These are phyloP conservation scores for Aotearoamyces nothofagi DNA, from an alignment of 2,329 filamentous ascomycete genomes.

Conservation along the genomic window DNA sequence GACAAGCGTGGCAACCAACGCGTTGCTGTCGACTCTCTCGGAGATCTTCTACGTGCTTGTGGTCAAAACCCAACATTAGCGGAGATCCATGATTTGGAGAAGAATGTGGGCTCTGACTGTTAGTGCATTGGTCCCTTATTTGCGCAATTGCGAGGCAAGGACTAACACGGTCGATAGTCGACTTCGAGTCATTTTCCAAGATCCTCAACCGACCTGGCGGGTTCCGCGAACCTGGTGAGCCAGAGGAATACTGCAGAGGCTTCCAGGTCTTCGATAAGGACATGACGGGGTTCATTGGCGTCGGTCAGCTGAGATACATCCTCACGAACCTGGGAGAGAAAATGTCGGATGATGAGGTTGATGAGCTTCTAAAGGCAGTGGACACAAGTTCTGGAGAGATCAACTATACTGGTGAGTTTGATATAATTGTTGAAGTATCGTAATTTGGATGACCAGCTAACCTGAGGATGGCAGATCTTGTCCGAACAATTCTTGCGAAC, in stretches of 20 bases:
- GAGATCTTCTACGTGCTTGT: constrained; percentile 88
- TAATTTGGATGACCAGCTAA: neutral
- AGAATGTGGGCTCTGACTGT: constrained; percentile 83
- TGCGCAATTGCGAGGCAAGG: neutral
- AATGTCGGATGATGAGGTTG: constrained; percentile 97
- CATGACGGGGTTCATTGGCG: constrained; percentile 93
- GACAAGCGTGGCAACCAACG: constrained; percentile 97
- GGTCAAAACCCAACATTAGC: constrained; percentile 93
- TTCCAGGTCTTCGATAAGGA: constrained; percentile 99
- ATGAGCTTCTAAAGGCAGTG: constrained; percentile 95
- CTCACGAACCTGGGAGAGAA: constrained; percentile 97
- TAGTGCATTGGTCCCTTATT: constrained; percentile 28
- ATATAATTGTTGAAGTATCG: too few relatives aligned
- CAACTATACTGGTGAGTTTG: constrained; percentile 74
- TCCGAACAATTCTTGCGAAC: constrained; percentile 77
- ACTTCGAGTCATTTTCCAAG: constrained; percentile 94
- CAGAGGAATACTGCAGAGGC: constrained; percentile 94
- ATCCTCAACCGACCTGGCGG: constrained; percentile 94
- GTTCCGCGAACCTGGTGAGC: constrained; percentile 95
- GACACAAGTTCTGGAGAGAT: constrained; percentile 94
- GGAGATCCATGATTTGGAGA: constrained; percentile 87
- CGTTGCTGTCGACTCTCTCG: constrained; percentile 71
- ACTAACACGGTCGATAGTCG: constrained; percentile 42
- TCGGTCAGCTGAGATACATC: constrained; percentile 95
- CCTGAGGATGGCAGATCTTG: constrained; percentile 68